Percentiles rank a stretch among this genome's conserved stretches.
Evolutionary conservation across 148 eudicot genomes (phyloP).

Genomic region (Nepenthes gracilis): DNA sequence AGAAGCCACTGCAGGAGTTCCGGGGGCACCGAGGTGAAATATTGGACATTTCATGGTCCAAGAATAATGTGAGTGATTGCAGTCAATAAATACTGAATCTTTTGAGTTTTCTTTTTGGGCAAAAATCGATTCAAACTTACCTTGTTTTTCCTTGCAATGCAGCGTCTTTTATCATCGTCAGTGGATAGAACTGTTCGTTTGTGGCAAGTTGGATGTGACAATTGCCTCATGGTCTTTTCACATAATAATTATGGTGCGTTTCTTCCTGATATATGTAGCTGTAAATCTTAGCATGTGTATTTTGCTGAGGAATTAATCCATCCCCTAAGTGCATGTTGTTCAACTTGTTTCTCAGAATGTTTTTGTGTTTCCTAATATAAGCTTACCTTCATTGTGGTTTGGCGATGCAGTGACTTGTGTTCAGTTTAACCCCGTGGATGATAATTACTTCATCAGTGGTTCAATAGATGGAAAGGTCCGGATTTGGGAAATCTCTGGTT

Average conservation of each 20-base stretch:
- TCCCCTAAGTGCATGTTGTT: neutral
- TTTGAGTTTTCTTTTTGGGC: neutral
- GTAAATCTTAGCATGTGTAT: neutral
- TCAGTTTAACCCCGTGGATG: conserved; percentile 79
- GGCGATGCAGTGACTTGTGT: conserved; percentile 75
- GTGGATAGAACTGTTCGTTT: conserved; percentile 80
- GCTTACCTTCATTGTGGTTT: conserved; percentile 1
- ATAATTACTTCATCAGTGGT: conserved; percentile 80
- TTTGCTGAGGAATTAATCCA: neutral
- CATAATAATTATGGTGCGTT: conserved; percentile 72
- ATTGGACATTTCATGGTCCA: conserved; percentile 33
- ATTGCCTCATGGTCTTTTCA: conserved; percentile 62
- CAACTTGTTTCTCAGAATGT: neutral
- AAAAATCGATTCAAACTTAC: neutral
- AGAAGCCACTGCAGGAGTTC: conserved; percentile 67
- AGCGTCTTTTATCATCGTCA: conserved; percentile 61
- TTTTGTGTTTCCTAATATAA: neutral
- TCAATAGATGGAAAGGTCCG: conserved; percentile 98
- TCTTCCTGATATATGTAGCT: conserved; percentile 1
- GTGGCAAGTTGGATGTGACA: conserved; percentile 68
- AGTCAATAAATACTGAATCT: neutral
- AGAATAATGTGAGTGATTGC: conserved; percentile 27
- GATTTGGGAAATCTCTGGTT: conserved; percentile 53
- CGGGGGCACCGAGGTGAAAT: conserved; percentile 71
- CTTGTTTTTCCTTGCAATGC: conserved; percentile 7